Percentiles rank a stretch among this genome's conserved stretches.
Evolutionary conservation across 2,329 filamentous ascomycete genomes (phyloP).

Genomic region (Clathrospora elynae): DNA sequence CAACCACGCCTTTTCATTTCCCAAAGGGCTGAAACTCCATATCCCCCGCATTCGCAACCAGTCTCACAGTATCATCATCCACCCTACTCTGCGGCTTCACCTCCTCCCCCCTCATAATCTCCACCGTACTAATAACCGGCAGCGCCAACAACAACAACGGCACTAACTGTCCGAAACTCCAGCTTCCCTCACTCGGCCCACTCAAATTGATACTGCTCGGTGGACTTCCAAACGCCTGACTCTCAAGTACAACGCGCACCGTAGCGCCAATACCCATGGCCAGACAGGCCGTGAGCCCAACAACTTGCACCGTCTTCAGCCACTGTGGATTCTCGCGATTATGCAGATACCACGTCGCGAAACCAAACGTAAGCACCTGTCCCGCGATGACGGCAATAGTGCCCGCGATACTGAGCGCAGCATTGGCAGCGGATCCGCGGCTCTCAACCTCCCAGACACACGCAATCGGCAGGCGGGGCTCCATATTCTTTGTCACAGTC

Average conservation of each 20-base stretch:
- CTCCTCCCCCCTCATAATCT: slow-evolving; percentile 61
- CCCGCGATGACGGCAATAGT: slow-evolving; percentile 66
- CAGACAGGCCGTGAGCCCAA: slow-evolving; percentile 57
- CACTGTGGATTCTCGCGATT: slow-evolving; percentile 57
- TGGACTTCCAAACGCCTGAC: slow-evolving; percentile 64
- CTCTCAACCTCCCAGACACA: slow-evolving; percentile 63
- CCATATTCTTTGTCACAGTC: slow-evolving; percentile 59
- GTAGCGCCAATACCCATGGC: slow-evolving; percentile 65
- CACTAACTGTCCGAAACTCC: slow-evolving; percentile 68
- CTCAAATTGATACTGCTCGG: slow-evolving; percentile 52
- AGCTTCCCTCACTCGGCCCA: slow-evolving; percentile 61
- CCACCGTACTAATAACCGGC: slow-evolving; percentile 63
- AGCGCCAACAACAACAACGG: slow-evolving; percentile 64
- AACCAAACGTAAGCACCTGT: slow-evolving; percentile 63
- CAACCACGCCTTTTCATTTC: too few species aligned
- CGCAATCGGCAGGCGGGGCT: slow-evolving; percentile 62
- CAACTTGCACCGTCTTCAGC: slow-evolving; percentile 60
- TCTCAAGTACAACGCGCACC: slow-evolving; percentile 61
- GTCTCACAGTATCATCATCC: slow-evolving; percentile 48
- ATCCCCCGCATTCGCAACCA: slow-evolving; percentile 41
- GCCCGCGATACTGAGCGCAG: slow-evolving; percentile 59
- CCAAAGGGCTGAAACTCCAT: slow-evolving; percentile 58
- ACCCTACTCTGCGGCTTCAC: slow-evolving; percentile 51
- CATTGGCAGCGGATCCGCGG: slow-evolving; percentile 47
- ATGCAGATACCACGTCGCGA: slow-evolving; percentile 70